Percentiles rank a stretch among this genome's conserved stretches.
phyloP scores from a whole-genome alignment of 2,329 filamentous ascomycete genomes.

The Penicillium palitans region DNA sequence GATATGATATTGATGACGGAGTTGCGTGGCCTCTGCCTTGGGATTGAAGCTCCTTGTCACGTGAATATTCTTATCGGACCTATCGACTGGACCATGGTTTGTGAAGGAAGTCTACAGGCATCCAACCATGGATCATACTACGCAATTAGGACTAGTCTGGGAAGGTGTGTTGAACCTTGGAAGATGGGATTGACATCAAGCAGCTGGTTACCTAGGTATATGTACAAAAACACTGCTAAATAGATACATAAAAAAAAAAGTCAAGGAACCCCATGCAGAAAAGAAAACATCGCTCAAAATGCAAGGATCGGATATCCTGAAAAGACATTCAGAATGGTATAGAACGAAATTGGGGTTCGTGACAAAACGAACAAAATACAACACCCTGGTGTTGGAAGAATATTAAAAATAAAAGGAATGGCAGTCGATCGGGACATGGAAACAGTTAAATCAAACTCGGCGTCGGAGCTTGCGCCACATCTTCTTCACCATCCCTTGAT shows the following conservation, averaged over 20 bases:
- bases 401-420: neutral
- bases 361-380: conserved; percentile 6
- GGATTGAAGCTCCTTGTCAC: conserved; percentile 31
- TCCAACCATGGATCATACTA: neutral
- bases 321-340: conserved; percentile 2
- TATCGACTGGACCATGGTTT: conserved; percentile 10
- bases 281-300: neutral
- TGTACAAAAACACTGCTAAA: conserved; percentile 14
- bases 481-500: conserved; percentile 44
- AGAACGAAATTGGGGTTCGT: conserved; percentile 2
- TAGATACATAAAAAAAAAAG: conserved; percentile 14
- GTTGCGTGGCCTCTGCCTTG: conserved; percentile 31
- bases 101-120: neutral
- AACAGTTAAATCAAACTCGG: conserved; percentile 17
- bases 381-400: neutral
- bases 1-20: conserved; percentile 13
- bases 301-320: conserved; percentile 1
- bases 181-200: neutral
- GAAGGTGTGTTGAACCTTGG: no score
- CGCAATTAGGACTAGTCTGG: neutral
- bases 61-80: conserved; percentile 28
- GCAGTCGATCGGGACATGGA: neutral
- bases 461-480: conserved; percentile 47
- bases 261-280: neutral
- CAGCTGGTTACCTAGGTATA: conserved; percentile 6